Percentiles rank a stretch among this genome's conserved stretches.
These are phyloP conservation scores for Mycena alexandri DNA, from an alignment of 768 basidiomycete species.

Conservation along the genomic window DNA sequence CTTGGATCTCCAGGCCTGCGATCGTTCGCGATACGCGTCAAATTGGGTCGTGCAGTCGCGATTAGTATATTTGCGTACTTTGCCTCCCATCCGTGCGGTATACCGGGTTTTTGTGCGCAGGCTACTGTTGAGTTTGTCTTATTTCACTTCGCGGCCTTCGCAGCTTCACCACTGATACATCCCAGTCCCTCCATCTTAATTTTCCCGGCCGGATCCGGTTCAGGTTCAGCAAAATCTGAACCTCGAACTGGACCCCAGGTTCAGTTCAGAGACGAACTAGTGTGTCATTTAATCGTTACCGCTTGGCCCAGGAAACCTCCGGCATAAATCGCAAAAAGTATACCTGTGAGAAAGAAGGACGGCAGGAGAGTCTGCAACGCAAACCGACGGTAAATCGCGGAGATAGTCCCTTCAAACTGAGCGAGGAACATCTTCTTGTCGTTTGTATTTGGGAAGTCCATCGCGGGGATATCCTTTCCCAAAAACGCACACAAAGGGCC, in stretches of 20 bases:
- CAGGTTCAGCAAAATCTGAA: no score
- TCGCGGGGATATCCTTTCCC: slow-evolving; percentile 10
- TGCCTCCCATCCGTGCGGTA: no score
- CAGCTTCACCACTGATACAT: no score
- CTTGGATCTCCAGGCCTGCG: no score
- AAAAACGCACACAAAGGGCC: slow-evolving; percentile 14
- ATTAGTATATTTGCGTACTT: no score
- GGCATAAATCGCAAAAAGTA: slow-evolving; percentile 8
- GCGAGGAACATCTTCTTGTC: slow-evolving; percentile 10
- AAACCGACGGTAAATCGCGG: slow-evolving; percentile 13
- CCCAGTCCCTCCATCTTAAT: no score
- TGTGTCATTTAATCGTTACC: background rate
- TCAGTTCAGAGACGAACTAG: slow-evolving; percentile 3
- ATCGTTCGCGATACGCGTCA: no score
- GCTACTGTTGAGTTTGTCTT: no score
- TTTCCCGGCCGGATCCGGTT: no score
- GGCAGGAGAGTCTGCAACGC: slow-evolving; percentile 8
- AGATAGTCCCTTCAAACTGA: slow-evolving; percentile 3
- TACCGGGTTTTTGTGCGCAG: no score
- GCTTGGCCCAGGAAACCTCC: slow-evolving; percentile 3
- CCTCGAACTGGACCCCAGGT: background rate
- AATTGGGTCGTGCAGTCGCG: no score
- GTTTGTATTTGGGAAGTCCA: slow-evolving; percentile 14
- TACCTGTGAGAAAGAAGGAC: slow-evolving; percentile 4
- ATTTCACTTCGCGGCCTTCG: no score